Evolutionary conservation across 352 stramenopile species (phyloP), one percentile per base, ranked within the genome.

Genomic region (Blastocystis sp.): DNA sequence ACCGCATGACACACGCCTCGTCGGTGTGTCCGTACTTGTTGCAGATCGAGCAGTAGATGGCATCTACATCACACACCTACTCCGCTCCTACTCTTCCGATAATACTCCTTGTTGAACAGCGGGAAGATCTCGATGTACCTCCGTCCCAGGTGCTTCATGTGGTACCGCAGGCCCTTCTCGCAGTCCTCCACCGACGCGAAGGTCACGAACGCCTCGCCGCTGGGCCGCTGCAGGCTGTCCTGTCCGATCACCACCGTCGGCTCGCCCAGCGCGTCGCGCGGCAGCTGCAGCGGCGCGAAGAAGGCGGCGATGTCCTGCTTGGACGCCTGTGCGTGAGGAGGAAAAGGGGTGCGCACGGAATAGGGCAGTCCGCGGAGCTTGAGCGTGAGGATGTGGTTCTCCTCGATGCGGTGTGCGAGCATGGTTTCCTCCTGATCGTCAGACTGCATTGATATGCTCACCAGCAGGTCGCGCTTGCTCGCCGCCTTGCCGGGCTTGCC

Each of bases 61-160:
- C 9, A 76, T 76, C 65, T 76, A 76, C 43, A 42, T 24, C 4
- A 52, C 65, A 28, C 63, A 28, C 24, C 65, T 21, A 7, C 10
- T 38, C 17, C 11, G 1, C 24, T 17, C 65, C 1, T n/a, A 76
- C 65, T 76, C 38, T 52, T 76, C n/a, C 65, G 10, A 42, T 76
- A 76, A 42, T 76, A 76, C 11, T 76, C 65, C 65, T 76, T 76
- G 52, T 76, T 76, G 65, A 76, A 76, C 65, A 76, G 24, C 10
- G 65, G 65, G 43, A 76, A 76, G 65, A 76, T 76, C 65, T 76
- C 65, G 43, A 76, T 76, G 43, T 76, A 76, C 24, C 65, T n/a
- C 65, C 52, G 43, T 1, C 65, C 65, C 34, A 76, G 24, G 52
- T 76, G n/a, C 10, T 38, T 28, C 38, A 76, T 2, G 1, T 76